These are phyloP conservation scores for Monilinia aucupariae DNA, from an alignment of 2,329 filamentous ascomycete species.

Conservation along the genomic window DNA sequence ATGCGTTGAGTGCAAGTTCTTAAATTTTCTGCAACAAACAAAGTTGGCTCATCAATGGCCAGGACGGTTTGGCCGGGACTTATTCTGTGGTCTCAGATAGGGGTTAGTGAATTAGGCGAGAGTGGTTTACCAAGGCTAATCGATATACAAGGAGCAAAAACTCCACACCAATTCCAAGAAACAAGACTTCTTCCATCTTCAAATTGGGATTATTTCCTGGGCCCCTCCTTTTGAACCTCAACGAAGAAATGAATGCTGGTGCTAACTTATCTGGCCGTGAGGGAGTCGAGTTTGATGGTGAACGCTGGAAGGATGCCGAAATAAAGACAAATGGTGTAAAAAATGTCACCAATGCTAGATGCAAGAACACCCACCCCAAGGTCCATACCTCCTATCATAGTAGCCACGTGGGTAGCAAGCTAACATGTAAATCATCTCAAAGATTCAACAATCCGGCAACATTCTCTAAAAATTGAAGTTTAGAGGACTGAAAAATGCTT, in stretches of 20 bases:
- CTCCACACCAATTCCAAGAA: constrained; percentile 1
- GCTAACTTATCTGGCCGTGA: not conserved
- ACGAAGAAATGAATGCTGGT: not conserved
- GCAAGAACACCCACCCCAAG: not conserved
- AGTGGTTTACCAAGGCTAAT: not conserved
- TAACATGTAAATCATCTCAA: no score
- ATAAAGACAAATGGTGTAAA: not conserved
- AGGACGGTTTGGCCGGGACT: not conserved
- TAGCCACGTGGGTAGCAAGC: no score
- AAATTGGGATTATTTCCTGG: not conserved
- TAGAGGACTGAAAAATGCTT: no score
- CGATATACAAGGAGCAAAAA: not conserved
- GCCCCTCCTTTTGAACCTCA: not conserved
- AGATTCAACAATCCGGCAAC: no score
- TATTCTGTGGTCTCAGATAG: constrained; percentile 6
- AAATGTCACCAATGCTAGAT: constrained; percentile 10
- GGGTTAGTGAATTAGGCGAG: not conserved
- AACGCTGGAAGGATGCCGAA: not conserved
- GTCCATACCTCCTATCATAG: not conserved
- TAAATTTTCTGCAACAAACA: not conserved
- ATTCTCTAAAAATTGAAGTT: no score
- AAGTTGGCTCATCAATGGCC: not conserved
- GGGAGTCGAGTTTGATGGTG: not conserved
- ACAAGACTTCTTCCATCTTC: not conserved
- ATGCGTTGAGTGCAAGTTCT: constrained; percentile 1